phyloP scores from a whole-genome alignment of 805 yeast genomes.

The Wickerhamiella dianesei region DNA sequence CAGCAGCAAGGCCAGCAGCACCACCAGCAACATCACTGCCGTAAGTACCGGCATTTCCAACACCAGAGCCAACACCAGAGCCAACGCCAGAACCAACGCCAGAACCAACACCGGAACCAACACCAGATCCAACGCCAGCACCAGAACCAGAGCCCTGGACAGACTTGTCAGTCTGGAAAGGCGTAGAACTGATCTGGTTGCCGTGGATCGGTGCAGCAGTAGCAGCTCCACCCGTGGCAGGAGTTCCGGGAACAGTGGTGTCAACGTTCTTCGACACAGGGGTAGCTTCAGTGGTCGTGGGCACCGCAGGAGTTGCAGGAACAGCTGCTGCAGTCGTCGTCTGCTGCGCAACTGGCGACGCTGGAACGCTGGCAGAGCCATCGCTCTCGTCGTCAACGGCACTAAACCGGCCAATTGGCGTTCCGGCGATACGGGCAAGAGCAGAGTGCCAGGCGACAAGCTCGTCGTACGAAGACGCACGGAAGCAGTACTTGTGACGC shows the following conservation, averaged over 20 bases:
- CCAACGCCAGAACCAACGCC: constrained; percentile 3
- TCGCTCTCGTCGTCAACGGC: background rate
- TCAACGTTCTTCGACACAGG: constrained; percentile 2
- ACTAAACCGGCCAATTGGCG: background rate
- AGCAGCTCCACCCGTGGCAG: background rate
- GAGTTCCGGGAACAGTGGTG: background rate
- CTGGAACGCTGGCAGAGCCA: background rate
- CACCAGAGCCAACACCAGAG: constrained; percentile 7
- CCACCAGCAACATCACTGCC: constrained; percentile 5
- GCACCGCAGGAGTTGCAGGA: background rate
- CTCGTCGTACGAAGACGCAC: constrained; percentile 34
- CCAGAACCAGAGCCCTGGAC: constrained; percentile 1
- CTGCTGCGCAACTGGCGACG: background rate
- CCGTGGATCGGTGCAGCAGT: too few species aligned
- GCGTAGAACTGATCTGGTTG: too few species aligned
- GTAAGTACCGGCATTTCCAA: background rate
- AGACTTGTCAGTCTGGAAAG: too few species aligned
- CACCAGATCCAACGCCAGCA: constrained; percentile 2
- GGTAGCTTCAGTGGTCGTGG: background rate
- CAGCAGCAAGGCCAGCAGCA: constrained; percentile 8
- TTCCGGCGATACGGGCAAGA: constrained; percentile 8
- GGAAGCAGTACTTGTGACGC: constrained; percentile 28
- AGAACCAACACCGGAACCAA: background rate
- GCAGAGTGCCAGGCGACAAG: constrained; percentile 35
- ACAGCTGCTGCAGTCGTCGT: background rate